Base-by-base conservation (phyloP, 1,139 yeast genomes). In the Meyerozyma guilliermondii region DNA sequence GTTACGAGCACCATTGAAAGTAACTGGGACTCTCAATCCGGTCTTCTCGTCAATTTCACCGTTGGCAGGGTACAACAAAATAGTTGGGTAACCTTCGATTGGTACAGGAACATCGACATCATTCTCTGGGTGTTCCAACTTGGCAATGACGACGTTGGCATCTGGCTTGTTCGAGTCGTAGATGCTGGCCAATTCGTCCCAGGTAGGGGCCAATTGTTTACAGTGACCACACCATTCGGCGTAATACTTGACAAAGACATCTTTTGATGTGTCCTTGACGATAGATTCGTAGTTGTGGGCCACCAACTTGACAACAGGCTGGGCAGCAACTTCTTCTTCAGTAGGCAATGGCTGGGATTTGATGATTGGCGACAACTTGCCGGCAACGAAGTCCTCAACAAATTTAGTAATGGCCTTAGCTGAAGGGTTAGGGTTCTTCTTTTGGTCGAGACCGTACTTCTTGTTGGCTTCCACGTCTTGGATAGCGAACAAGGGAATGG, bases 141-240 rank as follows among this genome's bases (percentile, higher is more conserved):
- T 81, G 53, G 96, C 97, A 59, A 92, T 71, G 40, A 82, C 63
- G 46, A 91, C 87, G 61, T 81, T 71, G 33, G 71, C 53, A 40
- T 60, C 66, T 39, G 70, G 66, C 39, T 68, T 59, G 53, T 78
- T 78, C 42, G 76, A 68, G 45, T 70, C 73, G 65, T 73, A 85
- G 45, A 85, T 62, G 42, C 71, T 81, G 45, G 89, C 97, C 55
- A 92, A 78, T 63, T 88, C 94, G 62, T 87, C 96, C 74, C 84
- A 92, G 47, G 74, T 76, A 60, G 98, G 98, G 46, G 96, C 96
- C 67, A 91, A 77, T 68, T 79, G 87, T 78, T 91, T 91, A 78
- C 98, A 91, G 76, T 91, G 98, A 41, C 98, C 97, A 74, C 98
- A 91, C 98, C 98, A 92, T 68, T 96, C 96, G 44, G 98, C 98